A percentile compares a stretch with the other conserved stretches of the same genome.
Evolutionary conservation across 768 basidiomycete species (phyloP).

Genomic region (Brasilioporus rufonigricans): DNA sequence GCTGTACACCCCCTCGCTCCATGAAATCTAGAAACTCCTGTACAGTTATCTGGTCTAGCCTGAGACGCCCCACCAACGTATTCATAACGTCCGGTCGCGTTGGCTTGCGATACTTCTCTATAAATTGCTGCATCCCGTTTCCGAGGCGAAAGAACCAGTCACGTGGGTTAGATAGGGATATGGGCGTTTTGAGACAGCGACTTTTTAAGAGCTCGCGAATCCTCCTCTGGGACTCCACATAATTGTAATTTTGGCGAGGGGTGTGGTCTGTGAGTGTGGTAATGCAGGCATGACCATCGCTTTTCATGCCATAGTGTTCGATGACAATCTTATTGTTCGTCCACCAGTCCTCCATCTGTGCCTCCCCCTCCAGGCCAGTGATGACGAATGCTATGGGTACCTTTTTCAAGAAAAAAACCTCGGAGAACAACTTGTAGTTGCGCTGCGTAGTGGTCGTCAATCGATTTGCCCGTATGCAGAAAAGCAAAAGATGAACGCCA

Average conservation of each 20-base stretch:
- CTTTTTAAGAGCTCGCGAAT: constrained; percentile 9
- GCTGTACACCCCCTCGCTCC: neutral
- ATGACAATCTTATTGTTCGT: constrained; percentile 11
- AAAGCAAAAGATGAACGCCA: too few relatives aligned
- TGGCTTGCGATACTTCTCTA: neutral
- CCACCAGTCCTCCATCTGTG: too few relatives aligned
- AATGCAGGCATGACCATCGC: too few relatives aligned
- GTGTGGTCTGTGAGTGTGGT: neutral
- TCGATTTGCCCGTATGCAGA: too few relatives aligned
- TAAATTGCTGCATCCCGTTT: neutral
- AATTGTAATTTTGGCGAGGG: neutral
- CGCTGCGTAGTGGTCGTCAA: too few relatives aligned
- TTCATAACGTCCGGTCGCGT: neutral
- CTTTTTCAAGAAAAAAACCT: constrained; percentile 33
- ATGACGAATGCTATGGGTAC: constrained; percentile 37
- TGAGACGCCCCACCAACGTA: neutral
- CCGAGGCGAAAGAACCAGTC: neutral
- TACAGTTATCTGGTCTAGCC: neutral
- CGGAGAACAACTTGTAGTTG: constrained; percentile 36
- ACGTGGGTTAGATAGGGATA: neutral
- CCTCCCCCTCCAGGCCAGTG: constrained; percentile 26
- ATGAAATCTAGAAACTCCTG: neutral
- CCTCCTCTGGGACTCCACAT: constrained; percentile 11
- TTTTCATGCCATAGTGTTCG: too few relatives aligned
- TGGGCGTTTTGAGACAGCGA: neutral